phyloP scores from a whole-genome alignment of 208 protist genomes.

The Trypanosoma avium region DNA sequence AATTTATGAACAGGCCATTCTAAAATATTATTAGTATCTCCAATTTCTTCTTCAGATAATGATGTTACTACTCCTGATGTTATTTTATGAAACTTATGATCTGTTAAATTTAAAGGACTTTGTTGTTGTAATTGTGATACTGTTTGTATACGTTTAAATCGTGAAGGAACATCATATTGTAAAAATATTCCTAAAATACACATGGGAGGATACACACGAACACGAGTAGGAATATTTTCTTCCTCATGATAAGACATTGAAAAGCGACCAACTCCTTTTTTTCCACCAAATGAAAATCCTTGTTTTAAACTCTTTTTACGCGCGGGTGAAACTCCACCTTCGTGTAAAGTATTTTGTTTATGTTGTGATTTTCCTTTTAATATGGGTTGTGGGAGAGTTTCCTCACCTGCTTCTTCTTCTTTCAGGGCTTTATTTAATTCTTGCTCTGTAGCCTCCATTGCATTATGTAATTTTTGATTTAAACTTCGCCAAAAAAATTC shows the following conservation, averaged over 20 bases:
- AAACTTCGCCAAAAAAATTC: slow-evolving; percentile 54
- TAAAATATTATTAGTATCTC: not conserved
- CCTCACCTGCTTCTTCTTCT: slow-evolving; percentile 29
- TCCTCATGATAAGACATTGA: slow-evolving; percentile 7
- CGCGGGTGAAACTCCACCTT: not conserved
- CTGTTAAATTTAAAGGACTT: not conserved
- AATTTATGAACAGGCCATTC: slow-evolving; percentile 35
- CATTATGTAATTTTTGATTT: slow-evolving; percentile 37
- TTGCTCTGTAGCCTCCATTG: slow-evolving; percentile 44
- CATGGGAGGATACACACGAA: slow-evolving; percentile 57
- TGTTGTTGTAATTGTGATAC: no score
- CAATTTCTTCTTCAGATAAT: slow-evolving; percentile 2
- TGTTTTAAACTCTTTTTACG: slow-evolving; percentile 1
- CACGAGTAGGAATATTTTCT: not conserved
- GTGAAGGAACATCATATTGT: slow-evolving; percentile 61
- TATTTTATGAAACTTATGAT: not conserved
- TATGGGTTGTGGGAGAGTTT: not conserved
- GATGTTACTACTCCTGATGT: no score
- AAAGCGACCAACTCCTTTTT: slow-evolving; percentile 10
- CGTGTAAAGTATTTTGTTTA: slow-evolving; percentile 1
- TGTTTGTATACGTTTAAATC: slow-evolving; percentile 46
- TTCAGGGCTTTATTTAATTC: slow-evolving; percentile 42
- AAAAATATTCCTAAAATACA: slow-evolving; percentile 67
- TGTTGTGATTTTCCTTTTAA: not conserved
- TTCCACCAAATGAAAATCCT: not conserved